phyloP scores from a whole-genome alignment of 2,329 filamentous ascomycete species.

The Colletotrichum nymphaeae region DNA sequence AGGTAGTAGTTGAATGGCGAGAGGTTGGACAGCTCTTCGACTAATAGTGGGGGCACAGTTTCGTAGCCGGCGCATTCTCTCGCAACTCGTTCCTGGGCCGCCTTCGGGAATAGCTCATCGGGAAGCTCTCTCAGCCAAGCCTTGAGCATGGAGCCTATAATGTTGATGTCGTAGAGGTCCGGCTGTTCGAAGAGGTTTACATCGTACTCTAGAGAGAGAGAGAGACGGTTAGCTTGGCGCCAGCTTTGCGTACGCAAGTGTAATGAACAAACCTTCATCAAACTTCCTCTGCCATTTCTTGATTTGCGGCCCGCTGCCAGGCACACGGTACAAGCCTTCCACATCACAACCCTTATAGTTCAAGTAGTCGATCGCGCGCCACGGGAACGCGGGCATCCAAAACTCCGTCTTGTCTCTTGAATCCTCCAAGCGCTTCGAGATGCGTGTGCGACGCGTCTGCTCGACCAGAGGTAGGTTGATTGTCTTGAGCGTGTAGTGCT shows the following conservation, averaged over 20 bases:
- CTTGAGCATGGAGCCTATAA: constrained; percentile 95
- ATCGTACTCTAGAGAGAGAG: constrained; percentile 72
- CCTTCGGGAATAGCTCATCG: constrained; percentile 91
- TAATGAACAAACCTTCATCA: constrained; percentile 72
- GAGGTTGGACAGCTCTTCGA: constrained; percentile 93
- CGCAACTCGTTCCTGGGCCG: constrained; percentile 82
- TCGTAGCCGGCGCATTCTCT: constrained; percentile 83
- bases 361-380: constrained; percentile 95
- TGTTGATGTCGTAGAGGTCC: constrained; percentile 95
- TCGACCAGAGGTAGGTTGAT: constrained; percentile 89
- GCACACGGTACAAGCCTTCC: constrained; percentile 92
- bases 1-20: constrained; percentile 98
- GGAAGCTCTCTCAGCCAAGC: constrained; percentile 96
- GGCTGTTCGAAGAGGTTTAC: constrained; percentile 90
- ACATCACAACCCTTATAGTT: constrained; percentile 96
- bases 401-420: constrained; percentile 97
- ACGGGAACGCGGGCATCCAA: constrained; percentile 97
- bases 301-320: constrained; percentile 89
- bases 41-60: constrained; percentile 83
- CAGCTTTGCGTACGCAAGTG: constrained; percentile 41
- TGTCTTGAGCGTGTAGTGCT: constrained; percentile 85
- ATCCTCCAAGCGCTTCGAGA: constrained; percentile 87
- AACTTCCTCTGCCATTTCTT: constrained; percentile 95
- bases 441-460: constrained; percentile 90
- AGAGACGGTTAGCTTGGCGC: not conserved